Percentiles rank a stretch among this genome's conserved stretches.
These are phyloP conservation scores for Solanum bulbocastanum DNA, from an alignment of 257 asterid genomes.

Conservation along the genomic window DNA sequence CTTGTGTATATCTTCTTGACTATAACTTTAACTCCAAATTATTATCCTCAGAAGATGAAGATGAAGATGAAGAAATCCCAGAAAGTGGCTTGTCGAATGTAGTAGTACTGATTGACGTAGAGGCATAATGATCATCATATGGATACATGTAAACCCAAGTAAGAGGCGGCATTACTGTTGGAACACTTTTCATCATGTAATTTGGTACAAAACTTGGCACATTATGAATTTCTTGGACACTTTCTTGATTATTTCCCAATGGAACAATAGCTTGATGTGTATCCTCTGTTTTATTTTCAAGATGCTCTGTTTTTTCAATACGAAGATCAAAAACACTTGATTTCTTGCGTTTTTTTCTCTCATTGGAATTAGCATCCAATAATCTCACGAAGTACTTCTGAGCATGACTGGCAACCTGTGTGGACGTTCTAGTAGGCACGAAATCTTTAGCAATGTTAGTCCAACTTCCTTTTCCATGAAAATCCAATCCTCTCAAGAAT, in stretches of 20 bases:
- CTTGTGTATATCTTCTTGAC: not conserved
- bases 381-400: not conserved
- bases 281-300: not conserved
- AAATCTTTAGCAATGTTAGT: not conserved
- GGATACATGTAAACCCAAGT: not conserved
- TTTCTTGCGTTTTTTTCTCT: not conserved
- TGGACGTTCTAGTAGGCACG: not conserved
- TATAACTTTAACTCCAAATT: not conserved
- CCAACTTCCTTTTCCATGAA: not conserved
- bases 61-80: not conserved
- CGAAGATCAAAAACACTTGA: not conserved
- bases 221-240: not conserved
- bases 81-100: not conserved
- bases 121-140: not conserved
- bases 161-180: not conserved
- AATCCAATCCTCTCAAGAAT: not conserved
- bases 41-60: not conserved
- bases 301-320: not conserved
- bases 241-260: not conserved
- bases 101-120: not conserved
- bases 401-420: not conserved
- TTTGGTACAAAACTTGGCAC: not conserved
- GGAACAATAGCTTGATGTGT: not conserved
- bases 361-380: not conserved
- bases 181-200: not conserved